Percentiles rank a stretch among this genome's conserved stretches.
Evolutionary conservation across 73 alveolate genomes (phyloP).

Genomic region (Stentor coeruleus): DNA sequence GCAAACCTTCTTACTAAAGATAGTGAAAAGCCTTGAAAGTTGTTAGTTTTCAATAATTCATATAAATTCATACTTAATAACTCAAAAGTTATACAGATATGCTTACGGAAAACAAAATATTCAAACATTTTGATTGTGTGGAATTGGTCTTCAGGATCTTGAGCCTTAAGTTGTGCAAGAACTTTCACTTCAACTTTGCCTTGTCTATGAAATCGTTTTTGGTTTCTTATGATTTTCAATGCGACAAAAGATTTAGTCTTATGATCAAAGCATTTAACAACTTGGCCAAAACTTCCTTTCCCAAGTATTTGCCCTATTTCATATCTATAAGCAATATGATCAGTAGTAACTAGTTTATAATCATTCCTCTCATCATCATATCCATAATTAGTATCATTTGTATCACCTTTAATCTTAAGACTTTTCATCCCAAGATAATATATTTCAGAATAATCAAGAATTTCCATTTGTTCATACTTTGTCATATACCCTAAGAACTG

Average conservation of each 20-base stretch:
- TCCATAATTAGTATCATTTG: neutral
- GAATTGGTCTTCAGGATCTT: conserved; percentile 40
- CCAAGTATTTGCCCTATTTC: conserved; percentile 82
- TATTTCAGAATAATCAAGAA: conserved; percentile 25
- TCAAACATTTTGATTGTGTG: conserved; percentile 57
- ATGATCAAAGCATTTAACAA: conserved; percentile 80
- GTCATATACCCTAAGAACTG: conserved; percentile 19
- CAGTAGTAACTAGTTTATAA: conserved; percentile 61
- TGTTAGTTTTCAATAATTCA: conserved; percentile 60
- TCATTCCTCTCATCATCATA: conserved; percentile 87
- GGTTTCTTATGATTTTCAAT: conserved; percentile 77
- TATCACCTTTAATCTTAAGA: neutral
- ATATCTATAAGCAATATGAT: conserved; percentile 78
- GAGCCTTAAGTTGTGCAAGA: conserved; percentile 45
- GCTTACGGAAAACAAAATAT: conserved; percentile 73
- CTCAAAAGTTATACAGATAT: conserved; percentile 67
- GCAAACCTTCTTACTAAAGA: conserved; percentile 66
- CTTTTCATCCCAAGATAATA: conserved; percentile 25
- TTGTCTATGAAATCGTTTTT: conserved; percentile 58
- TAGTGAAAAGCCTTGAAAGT: conserved; percentile 63
- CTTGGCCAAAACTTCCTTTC: conserved; percentile 90
- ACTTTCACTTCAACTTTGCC: conserved; percentile 78
- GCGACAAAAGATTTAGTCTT: conserved; percentile 69
- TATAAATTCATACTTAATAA: conserved; percentile 68
- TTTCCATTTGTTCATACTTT: conserved; percentile 29